Percentiles rank a stretch among this genome's conserved stretches.
Conservation (phyloP, 2,329 filamentous ascomycete species). For the Aureobasidium sp. region DNA sequence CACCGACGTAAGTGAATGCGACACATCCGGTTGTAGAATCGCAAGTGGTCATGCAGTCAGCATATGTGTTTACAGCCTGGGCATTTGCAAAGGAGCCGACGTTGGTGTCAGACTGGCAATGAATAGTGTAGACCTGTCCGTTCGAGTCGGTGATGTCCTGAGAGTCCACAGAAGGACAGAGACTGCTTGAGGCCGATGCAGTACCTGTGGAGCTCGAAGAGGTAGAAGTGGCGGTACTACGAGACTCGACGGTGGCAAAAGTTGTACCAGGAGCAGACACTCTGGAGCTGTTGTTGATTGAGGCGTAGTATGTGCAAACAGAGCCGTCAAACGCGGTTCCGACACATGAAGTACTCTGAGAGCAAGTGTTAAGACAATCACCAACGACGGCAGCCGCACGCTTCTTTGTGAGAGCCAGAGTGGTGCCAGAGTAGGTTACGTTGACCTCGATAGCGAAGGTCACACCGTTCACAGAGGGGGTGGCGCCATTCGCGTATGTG, state of each 20-base stretch:
- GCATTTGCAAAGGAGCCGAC: conserved; percentile 16
- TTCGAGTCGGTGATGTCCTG: conserved; percentile 16
- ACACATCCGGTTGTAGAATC: conserved; percentile 16
- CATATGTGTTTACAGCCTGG: conserved; percentile 14
- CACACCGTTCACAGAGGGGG: neutral
- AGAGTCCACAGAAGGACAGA: conserved; percentile 20
- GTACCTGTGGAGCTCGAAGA: neutral
- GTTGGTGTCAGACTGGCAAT: conserved; percentile 14
- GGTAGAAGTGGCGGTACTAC: neutral
- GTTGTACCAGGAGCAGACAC: neutral
- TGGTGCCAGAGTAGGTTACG: neutral
- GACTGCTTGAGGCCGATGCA: neutral
- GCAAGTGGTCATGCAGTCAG: conserved; percentile 17
- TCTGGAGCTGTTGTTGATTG: neutral
- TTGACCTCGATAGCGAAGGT: neutral
- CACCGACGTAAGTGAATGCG: conserved; percentile 18
- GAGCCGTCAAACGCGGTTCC: neutral
- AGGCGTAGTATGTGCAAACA: neutral
- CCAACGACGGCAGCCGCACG: neutral
- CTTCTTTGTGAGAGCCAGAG: neutral
- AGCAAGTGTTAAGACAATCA: neutral
- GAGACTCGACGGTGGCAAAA: neutral
- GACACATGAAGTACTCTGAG: neutral
- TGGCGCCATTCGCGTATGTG: neutral
- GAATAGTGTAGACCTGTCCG: conserved; percentile 5